These are phyloP conservation scores for Colletotrichum godetiae DNA, from an alignment of 2,329 filamentous ascomycete genomes.

Conservation along the genomic window DNA sequence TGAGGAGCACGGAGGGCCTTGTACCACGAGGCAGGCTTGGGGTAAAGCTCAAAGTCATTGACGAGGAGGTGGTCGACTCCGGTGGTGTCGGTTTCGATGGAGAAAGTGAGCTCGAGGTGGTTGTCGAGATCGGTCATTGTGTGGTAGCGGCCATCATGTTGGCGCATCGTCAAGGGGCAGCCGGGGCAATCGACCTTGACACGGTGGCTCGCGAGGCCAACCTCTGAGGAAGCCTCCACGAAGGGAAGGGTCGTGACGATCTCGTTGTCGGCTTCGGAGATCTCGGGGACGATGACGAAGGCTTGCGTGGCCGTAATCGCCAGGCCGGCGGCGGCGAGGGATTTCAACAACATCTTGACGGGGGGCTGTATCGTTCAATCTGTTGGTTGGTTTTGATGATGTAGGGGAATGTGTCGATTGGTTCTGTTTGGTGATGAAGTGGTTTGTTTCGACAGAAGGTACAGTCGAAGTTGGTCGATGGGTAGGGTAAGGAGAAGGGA, in stretches of 20 bases:
- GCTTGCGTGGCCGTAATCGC: conserved; percentile 50
- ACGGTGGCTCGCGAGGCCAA: conserved; percentile 49
- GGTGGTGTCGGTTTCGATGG: conserved; percentile 57
- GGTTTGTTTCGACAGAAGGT: background rate
- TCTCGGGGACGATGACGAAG: conserved; percentile 65
- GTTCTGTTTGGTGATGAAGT: background rate
- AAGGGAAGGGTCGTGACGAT: conserved; percentile 54
- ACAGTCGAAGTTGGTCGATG: background rate
- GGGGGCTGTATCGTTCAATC: background rate
- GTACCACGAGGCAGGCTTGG: conserved; percentile 58
- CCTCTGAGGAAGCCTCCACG: conserved; percentile 38
- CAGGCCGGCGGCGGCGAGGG: conserved; percentile 47
- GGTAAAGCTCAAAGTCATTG: conserved; percentile 72
- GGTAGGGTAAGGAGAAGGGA: background rate
- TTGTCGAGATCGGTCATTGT: conserved; percentile 43
- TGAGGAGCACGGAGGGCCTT: conserved; percentile 59
- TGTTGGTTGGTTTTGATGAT: background rate
- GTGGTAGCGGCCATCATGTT: conserved; percentile 41
- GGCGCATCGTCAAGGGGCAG: conserved; percentile 56
- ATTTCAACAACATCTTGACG: conserved; percentile 46
- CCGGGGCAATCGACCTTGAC: conserved; percentile 65
- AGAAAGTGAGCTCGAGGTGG: conserved; percentile 66
- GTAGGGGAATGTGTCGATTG: background rate
- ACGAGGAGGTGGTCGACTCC: conserved; percentile 60
- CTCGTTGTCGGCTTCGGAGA: conserved; percentile 54